Conservation (phyloP, 352 stramenopile species). For the Globisporangium carolinianum region DNA sequence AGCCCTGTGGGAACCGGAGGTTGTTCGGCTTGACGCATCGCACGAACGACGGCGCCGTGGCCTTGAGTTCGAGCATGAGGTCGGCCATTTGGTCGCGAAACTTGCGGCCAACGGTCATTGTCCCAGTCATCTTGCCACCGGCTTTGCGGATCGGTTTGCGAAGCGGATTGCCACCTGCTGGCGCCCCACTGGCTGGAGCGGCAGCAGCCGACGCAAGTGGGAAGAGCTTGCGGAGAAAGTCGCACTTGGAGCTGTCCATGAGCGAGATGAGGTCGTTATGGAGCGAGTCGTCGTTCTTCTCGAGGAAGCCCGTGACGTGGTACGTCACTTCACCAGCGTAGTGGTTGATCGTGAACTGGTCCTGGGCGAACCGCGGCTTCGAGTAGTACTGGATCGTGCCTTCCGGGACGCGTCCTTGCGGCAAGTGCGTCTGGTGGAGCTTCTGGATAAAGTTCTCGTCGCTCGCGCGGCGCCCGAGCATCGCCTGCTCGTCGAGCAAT, state of each 20-base stretch:
- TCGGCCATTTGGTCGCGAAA: conserved; percentile 89
- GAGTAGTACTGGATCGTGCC: conserved; percentile 78
- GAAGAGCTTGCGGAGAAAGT: conserved; percentile 77
- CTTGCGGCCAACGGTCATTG: conserved; percentile 85
- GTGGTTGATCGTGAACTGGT: conserved; percentile 96
- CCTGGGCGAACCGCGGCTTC: conserved; percentile 81
- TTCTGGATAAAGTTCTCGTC: conserved; percentile 92
- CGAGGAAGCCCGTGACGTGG: conserved; percentile 93
- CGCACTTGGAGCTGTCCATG: conserved; percentile 80
- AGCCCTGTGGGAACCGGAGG: conserved; percentile 77
- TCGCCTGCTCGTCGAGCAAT: conserved; percentile 95
- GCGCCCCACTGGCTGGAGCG: conserved; percentile 10
- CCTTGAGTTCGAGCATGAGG: conserved; percentile 80
- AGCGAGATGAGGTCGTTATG: conserved; percentile 87
- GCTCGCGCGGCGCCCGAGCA: conserved; percentile 86
- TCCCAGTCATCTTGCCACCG: conserved; percentile 86
- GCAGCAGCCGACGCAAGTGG: conserved; percentile 30
- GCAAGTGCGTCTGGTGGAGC: conserved; percentile 83
- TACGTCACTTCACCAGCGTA: conserved; percentile 97
- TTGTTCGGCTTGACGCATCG: conserved; percentile 93
- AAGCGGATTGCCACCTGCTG: conserved; percentile 29
- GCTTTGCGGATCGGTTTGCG: conserved; percentile 67
- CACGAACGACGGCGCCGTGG: conserved; percentile 83
- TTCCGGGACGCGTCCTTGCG: conserved; percentile 72
- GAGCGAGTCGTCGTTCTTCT: conserved; percentile 98